These are phyloP conservation scores for Ustilago loliicola DNA, from an alignment of 1,284 basidiomycete genomes.

Conservation along the genomic window DNA sequence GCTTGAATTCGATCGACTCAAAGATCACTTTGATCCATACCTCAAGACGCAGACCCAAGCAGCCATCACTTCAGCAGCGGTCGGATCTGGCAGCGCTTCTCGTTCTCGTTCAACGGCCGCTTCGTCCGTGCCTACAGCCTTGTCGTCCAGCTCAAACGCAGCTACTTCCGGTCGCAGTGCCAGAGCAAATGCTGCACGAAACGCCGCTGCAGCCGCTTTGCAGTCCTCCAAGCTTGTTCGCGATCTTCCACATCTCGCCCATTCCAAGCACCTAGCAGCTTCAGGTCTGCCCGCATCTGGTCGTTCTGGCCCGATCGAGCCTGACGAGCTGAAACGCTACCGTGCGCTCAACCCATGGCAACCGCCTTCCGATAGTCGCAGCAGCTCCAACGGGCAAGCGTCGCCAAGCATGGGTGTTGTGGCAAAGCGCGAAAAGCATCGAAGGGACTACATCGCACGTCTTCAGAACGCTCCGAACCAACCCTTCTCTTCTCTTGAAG, in stretches of 20 bases:
- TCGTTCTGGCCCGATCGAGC: slow-evolving; percentile 33
- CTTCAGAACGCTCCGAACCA: slow-evolving; percentile 17
- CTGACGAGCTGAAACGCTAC: slow-evolving; percentile 53
- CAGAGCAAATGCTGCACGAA: slow-evolving; percentile 34
- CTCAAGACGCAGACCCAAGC: slow-evolving; percentile 48
- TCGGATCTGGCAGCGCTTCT: slow-evolving; percentile 31
- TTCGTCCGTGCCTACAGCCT: slow-evolving; percentile 4
- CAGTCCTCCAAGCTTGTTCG: slow-evolving; percentile 52
- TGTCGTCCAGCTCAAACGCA: slow-evolving; percentile 6
- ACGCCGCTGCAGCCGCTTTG: slow-evolving; percentile 40
- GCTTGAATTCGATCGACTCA: slow-evolving; percentile 54
- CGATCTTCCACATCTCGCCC: slow-evolving; percentile 50
- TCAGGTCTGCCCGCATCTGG: slow-evolving; percentile 2
- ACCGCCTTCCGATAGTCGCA: slow-evolving; percentile 16
- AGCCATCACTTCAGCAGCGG: slow-evolving; percentile 38
- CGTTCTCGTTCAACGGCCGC: slow-evolving; percentile 16
- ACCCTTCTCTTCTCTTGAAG: slow-evolving; percentile 36
- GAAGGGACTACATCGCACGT: slow-evolving; percentile 74
- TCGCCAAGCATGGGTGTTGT: slow-evolving; percentile 25
- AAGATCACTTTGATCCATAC: slow-evolving; percentile 57
- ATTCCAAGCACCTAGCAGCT: slow-evolving; percentile 20
- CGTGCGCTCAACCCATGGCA: slow-evolving; percentile 50
- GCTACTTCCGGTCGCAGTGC: slow-evolving; percentile 19
- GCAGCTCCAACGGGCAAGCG: slow-evolving; percentile 10
- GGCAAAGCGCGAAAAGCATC: slow-evolving; percentile 76